Evolutionary conservation across 2,329 filamentous ascomycete genomes (phyloP), one percentile per base, ranked within the genome.

Genomic region (Neurospora sp.): DNA sequence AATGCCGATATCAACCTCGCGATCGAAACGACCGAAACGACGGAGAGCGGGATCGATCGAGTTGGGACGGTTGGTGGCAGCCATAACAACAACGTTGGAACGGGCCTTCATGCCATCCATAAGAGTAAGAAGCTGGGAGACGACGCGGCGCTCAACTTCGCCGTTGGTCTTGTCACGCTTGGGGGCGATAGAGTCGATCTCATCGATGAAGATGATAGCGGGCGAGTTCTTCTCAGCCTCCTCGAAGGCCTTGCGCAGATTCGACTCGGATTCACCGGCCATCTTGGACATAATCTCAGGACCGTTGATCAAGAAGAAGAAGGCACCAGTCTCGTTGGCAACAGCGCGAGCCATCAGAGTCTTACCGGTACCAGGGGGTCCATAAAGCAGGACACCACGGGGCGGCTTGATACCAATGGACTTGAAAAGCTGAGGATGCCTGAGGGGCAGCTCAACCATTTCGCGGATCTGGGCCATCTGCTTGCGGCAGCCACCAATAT

Each of bases 241-340:
- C 82, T 98, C 96, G 78, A 99, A 99, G n/a, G 96, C 96, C 84
- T 98, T 98, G 78, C 96, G 91, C 75, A 99, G 83, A 82, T 98
- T 98, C 71, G 95, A 98, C 82, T 98, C 96, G 71, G 96, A 98
- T 83, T 99, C 96, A 88, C 96, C 96, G 71, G 96, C 96, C 96
- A 98, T 98, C 89, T 98, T 98, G 71, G 95, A 97, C 96, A 99
- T 98, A 85, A 99, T 98, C 82, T 98, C 96, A 68, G 96, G 96
- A 74, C 96, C 95, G 83, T 98, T 98, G 88, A 99, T 98, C 73
- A 98, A 84, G 89, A 99, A 98, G 86, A 99, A 99, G 86, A 98
- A 98, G 67, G 95, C 95, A 77, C 96, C 96, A 40, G 96, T 98
- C 86, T 98, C 96, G 84, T 98, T 98, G 82, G 96, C 96, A 70